These are phyloP conservation scores for Pseudoturritis turrita DNA, from an alignment of 345 rosid species.

Conservation along the genomic window DNA sequence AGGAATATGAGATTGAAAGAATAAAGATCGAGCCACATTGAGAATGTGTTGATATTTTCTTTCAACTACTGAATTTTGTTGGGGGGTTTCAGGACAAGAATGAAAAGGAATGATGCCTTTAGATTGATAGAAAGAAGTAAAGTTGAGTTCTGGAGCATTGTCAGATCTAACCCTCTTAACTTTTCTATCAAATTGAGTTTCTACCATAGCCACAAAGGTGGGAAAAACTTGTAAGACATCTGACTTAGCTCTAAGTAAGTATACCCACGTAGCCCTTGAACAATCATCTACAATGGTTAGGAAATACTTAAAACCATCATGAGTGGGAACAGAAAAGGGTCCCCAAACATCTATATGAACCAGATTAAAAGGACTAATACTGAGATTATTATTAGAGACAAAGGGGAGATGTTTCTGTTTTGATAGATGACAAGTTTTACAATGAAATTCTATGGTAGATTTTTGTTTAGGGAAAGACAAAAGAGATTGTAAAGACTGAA, in stretches of 20 bases:
- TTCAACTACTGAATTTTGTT: neutral
- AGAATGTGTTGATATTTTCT: neutral
- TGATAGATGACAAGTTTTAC: too few species aligned
- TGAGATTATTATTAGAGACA: too few species aligned
- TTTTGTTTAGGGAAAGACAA: too few species aligned
- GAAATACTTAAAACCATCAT: too few species aligned
- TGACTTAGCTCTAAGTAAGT: neutral
- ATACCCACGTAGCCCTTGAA: neutral
- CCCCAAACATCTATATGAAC: too few species aligned
- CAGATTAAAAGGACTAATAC: too few species aligned
- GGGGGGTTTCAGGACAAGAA: neutral
- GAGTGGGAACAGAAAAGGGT: too few species aligned
- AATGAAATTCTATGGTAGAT: too few species aligned
- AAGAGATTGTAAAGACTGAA: too few species aligned
- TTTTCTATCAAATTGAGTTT: neutral
- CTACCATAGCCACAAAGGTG: neutral
- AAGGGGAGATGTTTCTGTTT: too few species aligned
- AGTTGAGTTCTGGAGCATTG: neutral
- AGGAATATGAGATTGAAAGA: neutral
- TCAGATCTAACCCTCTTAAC: neutral
- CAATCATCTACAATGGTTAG: too few species aligned
- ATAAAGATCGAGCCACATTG: too few species aligned
- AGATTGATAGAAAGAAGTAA: neutral
- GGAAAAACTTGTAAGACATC: neutral
- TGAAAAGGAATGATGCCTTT: neutral